Base-by-base conservation (phyloP, 345 rosid species). In the Ceriops decandra region DNA sequence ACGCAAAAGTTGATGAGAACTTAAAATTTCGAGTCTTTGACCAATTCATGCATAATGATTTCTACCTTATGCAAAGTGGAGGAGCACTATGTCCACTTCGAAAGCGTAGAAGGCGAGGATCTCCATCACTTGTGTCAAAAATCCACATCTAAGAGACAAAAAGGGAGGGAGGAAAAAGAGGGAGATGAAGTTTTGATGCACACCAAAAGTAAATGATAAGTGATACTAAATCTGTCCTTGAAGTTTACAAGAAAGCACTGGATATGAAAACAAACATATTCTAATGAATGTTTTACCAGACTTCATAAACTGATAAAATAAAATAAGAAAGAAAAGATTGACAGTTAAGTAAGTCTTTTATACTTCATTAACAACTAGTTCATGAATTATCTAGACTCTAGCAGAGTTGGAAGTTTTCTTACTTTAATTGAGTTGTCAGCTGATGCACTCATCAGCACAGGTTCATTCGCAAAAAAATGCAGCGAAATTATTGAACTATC, bases 71-170 rank as follows among this genome's bases (percentile, higher is more conserved):
- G 82, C 96, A 95, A 63, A 81, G 82, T 35, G 99, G 99, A 72
- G 99, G 96, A 72, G 99, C 99, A 86, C 97, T 90, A 57, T 95
- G 97, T 73, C 99, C 99, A 79, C 92, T 88, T 21, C 96, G 97
- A 77, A 95, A 95, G 66, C 97, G 96, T 72, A 95, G 76, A 58
- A 95, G 83, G 61, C 96, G 95, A 85, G 97, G 95, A 82, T 87
- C 99, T 33, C 91, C 95, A 79, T 95, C 96, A 84, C 81, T 91
- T 69, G 90, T 85, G 85, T 88, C 97, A 71, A 95, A 95, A 79
- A 95, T 87, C 99, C 99, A 95, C 90, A 95, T 88, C 98, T 95
- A 72, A 26, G 68, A 36, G 7, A 71, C 16, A 11, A 19, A 16
- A 31, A 64, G 30, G 22, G 15, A 42, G 20, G 24, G 60, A 52